These are phyloP conservation scores for Sarocladiaceae sp. DNA, from an alignment of 2,329 filamentous ascomycete species.

Conservation along the genomic window DNA sequence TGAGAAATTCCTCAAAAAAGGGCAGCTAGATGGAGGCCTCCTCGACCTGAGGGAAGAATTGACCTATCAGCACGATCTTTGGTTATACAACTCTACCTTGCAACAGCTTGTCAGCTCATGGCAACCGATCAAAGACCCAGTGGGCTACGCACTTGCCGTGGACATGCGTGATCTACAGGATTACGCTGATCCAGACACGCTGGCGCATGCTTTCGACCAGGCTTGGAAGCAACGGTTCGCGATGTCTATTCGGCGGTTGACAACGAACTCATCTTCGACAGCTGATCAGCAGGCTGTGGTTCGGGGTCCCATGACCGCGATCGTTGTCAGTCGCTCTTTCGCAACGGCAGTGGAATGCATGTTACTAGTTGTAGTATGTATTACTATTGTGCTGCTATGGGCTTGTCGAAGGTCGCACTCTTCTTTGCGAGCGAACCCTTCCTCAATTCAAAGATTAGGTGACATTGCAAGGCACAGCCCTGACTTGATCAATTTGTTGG, in stretches of 20 bases:
- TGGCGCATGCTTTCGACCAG: background rate
- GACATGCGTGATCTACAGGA: background rate
- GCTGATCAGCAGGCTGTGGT: too few relatives aligned
- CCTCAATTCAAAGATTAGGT: constrained; percentile 17
- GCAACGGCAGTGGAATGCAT: constrained; percentile 25
- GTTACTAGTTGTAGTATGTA: constrained; percentile 16
- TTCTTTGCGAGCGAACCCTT: constrained; percentile 20
- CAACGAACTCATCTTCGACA: background rate
- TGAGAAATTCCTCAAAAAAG: constrained; percentile 26
- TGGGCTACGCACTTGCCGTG: background rate
- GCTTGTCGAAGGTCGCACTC: constrained; percentile 9
- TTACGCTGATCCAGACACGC: background rate
- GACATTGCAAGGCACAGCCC: constrained; percentile 10
- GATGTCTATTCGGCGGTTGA: background rate
- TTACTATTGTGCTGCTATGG: constrained; percentile 16
- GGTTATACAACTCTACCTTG: background rate
- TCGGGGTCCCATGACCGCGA: constrained; percentile 19
- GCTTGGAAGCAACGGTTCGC: background rate
- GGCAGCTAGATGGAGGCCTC: background rate
- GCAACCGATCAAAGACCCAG: background rate
- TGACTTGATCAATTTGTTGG: background rate
- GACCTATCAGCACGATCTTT: too few relatives aligned
- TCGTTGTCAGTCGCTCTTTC: constrained; percentile 28
- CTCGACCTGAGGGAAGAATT: background rate
- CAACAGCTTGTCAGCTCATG: background rate